A percentile compares a stretch with the other conserved stretches of the same genome.
Evolutionary conservation across 2,329 filamentous ascomycete genomes (phyloP).

Genomic region (Cadophora sp.): DNA sequence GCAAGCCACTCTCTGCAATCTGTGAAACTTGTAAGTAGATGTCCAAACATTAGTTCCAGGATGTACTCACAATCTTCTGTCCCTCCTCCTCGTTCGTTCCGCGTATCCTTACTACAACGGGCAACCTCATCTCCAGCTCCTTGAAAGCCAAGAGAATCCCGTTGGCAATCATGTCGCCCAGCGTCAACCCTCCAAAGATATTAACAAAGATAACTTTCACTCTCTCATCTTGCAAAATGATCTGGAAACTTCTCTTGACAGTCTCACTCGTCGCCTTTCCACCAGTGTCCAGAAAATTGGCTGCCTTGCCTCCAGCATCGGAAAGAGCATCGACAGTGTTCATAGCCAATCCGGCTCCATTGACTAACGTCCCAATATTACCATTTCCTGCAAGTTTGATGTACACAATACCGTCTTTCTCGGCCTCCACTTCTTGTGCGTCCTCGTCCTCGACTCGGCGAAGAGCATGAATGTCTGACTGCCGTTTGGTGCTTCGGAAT

Average conservation of each 20-base stretch:
- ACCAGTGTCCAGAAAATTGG: conserved; percentile 90
- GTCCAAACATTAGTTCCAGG: background rate
- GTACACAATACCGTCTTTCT: conserved; percentile 79
- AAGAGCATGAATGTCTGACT: conserved; percentile 64
- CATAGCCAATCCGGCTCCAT: conserved; percentile 90
- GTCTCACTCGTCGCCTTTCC: conserved; percentile 86
- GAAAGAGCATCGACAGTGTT: conserved; percentile 85
- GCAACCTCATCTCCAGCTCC: conserved; percentile 69
- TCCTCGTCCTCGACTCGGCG: conserved; percentile 59
- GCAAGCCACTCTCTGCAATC: conserved; percentile 71
- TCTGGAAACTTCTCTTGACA: conserved; percentile 76
- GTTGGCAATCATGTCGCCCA: conserved; percentile 82
- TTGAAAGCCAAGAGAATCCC: conserved; percentile 76
- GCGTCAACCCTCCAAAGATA: conserved; percentile 66
- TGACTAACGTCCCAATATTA: conserved; percentile 83
- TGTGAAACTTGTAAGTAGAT: conserved; percentile 34
- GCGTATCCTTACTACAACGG: conserved; percentile 78
- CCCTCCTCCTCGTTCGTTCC: conserved; percentile 78
- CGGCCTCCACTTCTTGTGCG: conserved; percentile 64
- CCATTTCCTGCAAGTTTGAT: conserved; percentile 64
- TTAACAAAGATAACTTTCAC: conserved; percentile 78
- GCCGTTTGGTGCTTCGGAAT: conserved; percentile 65
- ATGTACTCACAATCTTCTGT: conserved; percentile 62
- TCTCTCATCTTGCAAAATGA: conserved; percentile 73
- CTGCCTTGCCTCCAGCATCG: conserved; percentile 69